Conservation (phyloP, 2,329 filamentous ascomycete genomes). For the Calonectria montana region DNA sequence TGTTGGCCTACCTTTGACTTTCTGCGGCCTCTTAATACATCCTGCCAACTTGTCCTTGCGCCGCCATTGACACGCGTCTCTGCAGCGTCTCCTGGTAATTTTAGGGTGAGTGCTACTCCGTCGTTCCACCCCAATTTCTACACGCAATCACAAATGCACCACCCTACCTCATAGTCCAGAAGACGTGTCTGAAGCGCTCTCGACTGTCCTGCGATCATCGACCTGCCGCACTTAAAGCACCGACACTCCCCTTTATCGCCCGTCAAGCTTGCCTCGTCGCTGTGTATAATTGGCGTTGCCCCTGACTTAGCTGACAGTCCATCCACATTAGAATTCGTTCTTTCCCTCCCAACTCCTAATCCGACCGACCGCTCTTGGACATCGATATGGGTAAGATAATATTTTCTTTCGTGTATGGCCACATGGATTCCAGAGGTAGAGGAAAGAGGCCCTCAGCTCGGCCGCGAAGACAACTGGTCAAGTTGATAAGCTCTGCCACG, state of each 20-base stretch:
- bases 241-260: conserved; percentile 18
- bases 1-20: conserved; percentile 37
- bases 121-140: conserved; percentile 37
- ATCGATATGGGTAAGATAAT: conserved; percentile 56
- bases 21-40: conserved; percentile 38
- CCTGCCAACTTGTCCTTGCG: conserved; percentile 43
- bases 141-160: conserved; percentile 3
- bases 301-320: conserved; percentile 42
- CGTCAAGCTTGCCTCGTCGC: conserved; percentile 24
- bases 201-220: conserved; percentile 17
- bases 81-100: conserved; percentile 46
- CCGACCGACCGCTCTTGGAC: conserved; percentile 51
- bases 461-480: conserved; percentile 36
- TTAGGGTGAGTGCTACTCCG: conserved; percentile 40
- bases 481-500: conserved; percentile 17
- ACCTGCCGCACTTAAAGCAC: conserved; percentile 18
- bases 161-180: conserved; percentile 14
- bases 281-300: conserved; percentile 38
- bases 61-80: conserved; percentile 50
- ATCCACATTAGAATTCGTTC: conserved; percentile 39
- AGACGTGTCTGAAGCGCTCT: conserved; percentile 28
- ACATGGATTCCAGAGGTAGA: conserved; percentile 42
- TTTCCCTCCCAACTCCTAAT: conserved; percentile 44
- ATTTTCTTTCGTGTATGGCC: conserved; percentile 47
- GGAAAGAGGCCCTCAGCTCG: conserved; percentile 35